Conservation (phyloP, 192 early-diverging fungal genomes). For the Rhizophagus clarus region DNA sequence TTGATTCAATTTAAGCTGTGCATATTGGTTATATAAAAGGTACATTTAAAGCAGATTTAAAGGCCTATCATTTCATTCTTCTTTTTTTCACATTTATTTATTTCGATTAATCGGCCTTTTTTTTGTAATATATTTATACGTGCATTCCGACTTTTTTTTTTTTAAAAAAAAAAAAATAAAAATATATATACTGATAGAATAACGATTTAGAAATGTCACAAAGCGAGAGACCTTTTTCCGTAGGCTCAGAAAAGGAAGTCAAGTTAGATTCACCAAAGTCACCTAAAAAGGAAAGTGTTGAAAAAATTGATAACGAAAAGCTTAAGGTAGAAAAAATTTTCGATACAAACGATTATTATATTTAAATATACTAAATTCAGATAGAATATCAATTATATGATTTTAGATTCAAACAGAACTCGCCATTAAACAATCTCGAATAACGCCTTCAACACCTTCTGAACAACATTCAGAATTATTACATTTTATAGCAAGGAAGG, state of each 20-base stretch:
- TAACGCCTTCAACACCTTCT: slow-evolving; percentile 12
- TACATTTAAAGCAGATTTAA: too few relatives aligned
- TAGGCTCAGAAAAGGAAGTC: not conserved
- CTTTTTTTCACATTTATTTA: too few relatives aligned
- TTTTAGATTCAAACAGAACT: not conserved
- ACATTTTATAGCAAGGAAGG: slow-evolving; percentile 28
- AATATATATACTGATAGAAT: too few relatives aligned
- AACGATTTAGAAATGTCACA: not conserved
- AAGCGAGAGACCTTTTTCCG: not conserved
- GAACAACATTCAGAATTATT: slow-evolving; percentile 25
- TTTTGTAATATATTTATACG: too few relatives aligned
- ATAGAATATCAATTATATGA: too few relatives aligned
- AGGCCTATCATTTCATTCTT: too few relatives aligned
- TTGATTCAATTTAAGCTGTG: too few relatives aligned
- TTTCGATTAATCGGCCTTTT: too few relatives aligned
- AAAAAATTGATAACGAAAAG: not conserved
- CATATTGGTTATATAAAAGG: too few relatives aligned
- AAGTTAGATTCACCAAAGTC: not conserved
- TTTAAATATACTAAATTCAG: not conserved
- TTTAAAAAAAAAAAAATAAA: too few relatives aligned
- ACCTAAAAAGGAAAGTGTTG: not conserved
- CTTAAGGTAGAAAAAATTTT: not conserved
- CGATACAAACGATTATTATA: not conserved
- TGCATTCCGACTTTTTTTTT: not conserved
- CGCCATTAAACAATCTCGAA: slow-evolving; percentile 21